Base-by-base conservation (phyloP, 352 stramenopile species). In the Phytophthora aleatoria region DNA sequence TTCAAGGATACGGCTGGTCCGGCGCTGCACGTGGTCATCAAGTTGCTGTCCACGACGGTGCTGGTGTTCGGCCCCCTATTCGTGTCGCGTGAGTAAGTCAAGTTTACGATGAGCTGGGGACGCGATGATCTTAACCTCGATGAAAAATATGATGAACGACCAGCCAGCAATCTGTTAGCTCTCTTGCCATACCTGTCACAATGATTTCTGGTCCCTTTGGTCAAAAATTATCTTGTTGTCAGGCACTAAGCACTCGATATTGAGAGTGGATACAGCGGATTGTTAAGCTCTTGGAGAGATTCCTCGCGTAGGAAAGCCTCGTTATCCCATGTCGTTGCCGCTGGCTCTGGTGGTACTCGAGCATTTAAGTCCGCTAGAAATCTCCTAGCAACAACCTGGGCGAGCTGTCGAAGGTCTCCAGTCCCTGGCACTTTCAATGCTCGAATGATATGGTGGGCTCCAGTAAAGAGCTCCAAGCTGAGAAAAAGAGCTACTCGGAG, bases 11-110 rank as follows among this genome's bases (percentile, higher is more conserved):
- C 97, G 13, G 94, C 92, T 31, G 97, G 97, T 8, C 97, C 97
- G n/a, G 81, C 96, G 27, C 83, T 99, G 8, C 97, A 99, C 76
- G 97, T 99, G 41, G 84, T 99, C 50, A 99, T 99, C 77, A 99
- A 99, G 82, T 65, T 99, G 26, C 83, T 99, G 71, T 97, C 91
- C 28, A 98, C 90, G 38, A 98, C 91, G 5, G 91, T 97, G 67
- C 77, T 98, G 12, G 94, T 98, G 31, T 94, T 98, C 48, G 92
- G 90, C 0, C 92, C 93, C 41, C 74, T 98, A 5, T 98, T 98
- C 63, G 89, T 97, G 27, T 91, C 85, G 33, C 85, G 86, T 30
- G 74, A 92, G 48, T 77, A 74, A 44, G 50, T 50, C n/a, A 15
- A 30, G 49, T n/a, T 51, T 15, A 28, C 10, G 30, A 20, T 20